phyloP scores from a whole-genome alignment of 495 filamentous ascomycete species.

The Lepidopterella palustris region DNA sequence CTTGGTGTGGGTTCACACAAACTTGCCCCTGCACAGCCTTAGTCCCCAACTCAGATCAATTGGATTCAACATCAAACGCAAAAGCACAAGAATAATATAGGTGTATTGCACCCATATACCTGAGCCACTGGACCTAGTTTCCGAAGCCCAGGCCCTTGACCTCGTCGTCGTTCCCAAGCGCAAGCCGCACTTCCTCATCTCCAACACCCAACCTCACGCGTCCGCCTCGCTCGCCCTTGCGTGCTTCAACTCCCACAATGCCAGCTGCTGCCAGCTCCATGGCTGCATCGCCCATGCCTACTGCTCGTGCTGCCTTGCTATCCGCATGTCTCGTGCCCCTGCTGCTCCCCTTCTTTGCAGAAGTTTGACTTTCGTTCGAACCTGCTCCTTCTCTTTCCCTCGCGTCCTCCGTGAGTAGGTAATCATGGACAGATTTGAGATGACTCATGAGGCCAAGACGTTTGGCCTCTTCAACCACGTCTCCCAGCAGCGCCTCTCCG shows the following conservation, averaged over 20 bases:
- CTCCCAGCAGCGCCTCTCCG: slow-evolving; percentile 79
- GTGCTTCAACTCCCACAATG: slow-evolving; percentile 71
- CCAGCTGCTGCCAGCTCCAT: slow-evolving; percentile 81
- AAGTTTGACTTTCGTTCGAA: not conserved
- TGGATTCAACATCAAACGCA: not conserved
- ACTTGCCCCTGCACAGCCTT: no score
- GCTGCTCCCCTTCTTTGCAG: slow-evolving; percentile 19
- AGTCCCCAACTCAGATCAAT: not conserved
- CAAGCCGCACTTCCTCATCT: slow-evolving; percentile 82
- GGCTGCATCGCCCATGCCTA: slow-evolving; percentile 63
- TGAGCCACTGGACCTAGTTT: slow-evolving; percentile 6
- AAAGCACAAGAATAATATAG: not conserved
- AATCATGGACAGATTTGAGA: slow-evolving; percentile 30
- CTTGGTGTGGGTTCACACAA: no score
- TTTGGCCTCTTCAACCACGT: slow-evolving; percentile 84
- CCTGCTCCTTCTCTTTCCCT: not conserved
- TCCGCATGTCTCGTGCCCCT: slow-evolving; percentile 9
- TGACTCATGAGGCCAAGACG: slow-evolving; percentile 61
- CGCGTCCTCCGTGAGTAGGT: slow-evolving; percentile 25
- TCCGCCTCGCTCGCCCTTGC: slow-evolving; percentile 73
- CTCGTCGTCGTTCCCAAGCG: slow-evolving; percentile 82
- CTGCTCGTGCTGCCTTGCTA: slow-evolving; percentile 47
- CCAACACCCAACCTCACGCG: slow-evolving; percentile 79
- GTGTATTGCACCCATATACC: not conserved
- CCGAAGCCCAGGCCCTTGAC: slow-evolving; percentile 61